Evolutionary conservation across 306 rosid species (phyloP).

Genomic region (Dalbergia cochinchinensis): DNA sequence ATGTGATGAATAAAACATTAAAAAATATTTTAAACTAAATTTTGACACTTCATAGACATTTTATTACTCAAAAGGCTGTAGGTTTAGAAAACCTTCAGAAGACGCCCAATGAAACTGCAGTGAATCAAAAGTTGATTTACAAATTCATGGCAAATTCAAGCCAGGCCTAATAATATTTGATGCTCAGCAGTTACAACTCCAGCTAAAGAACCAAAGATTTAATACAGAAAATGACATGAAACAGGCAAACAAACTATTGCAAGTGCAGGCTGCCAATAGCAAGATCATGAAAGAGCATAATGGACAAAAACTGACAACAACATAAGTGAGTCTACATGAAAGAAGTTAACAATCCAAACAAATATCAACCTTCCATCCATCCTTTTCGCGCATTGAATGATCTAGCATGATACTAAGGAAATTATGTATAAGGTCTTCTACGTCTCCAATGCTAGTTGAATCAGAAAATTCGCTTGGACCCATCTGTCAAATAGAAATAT

Average conservation of each 20-base stretch:
- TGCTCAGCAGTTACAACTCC: constrained; percentile 20
- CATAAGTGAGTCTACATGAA: constrained; percentile 23
- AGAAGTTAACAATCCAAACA: constrained; percentile 39
- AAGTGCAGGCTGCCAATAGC: constrained; percentile 35
- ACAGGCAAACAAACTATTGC: constrained; percentile 24
- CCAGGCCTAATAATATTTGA: constrained; percentile 14
- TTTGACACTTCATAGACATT: constrained; percentile 17
- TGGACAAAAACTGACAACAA: constrained; percentile 29
- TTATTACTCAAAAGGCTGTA: constrained; percentile 38
- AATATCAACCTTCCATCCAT: constrained; percentile 94
- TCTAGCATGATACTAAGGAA: constrained; percentile 93
- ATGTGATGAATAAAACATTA: constrained; percentile 27
- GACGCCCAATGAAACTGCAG: constrained; percentile 23
- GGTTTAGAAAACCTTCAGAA: constrained; percentile 26
- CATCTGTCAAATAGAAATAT: constrained; percentile 61
- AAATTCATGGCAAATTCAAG: constrained; percentile 25
- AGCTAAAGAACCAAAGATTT: constrained; percentile 26
- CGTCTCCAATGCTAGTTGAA: constrained; percentile 70
- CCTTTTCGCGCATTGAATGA: constrained; percentile 98
- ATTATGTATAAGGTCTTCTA: constrained; percentile 92
- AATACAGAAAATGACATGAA: constrained; percentile 8
- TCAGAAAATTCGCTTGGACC: constrained; percentile 63
- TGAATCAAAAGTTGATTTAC: constrained; percentile 15
- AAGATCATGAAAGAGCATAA: constrained; percentile 37
- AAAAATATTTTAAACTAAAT: background rate